Evolutionary conservation across 495 filamentous ascomycete species (phyloP), one percentile per base, ranked within the genome.

Genomic region (Cercophora sp.): DNA sequence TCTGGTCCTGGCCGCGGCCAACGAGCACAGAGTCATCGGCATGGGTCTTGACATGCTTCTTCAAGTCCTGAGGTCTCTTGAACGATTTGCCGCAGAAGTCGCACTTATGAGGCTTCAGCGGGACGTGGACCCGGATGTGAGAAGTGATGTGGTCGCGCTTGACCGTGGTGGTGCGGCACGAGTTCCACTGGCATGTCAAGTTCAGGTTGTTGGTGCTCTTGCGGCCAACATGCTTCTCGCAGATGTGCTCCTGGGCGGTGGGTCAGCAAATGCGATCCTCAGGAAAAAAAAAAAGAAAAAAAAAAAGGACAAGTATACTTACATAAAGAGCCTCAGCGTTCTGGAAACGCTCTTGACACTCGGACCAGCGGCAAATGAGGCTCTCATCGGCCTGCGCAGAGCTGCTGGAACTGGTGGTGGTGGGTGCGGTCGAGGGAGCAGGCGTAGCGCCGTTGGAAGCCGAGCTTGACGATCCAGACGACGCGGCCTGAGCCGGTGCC

Each of bases 11-110:
- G 18, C 86, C 87, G 44, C 87, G 82, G 55, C 88, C 79, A n/a
- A 63, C 59, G 51, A 95, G 78, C 43, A 95, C 89, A 35, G 91
- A 94, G 70, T 99, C 93, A 66, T 99, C 93, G 52, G 93, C 93
- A 70, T 99, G 93, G n/a, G 94, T 98, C 82, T 97, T 97, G 68
- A 97, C 91, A 70, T 99, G 94, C 75, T 99, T 99, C 82, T 97
- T 97, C 55, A 99, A 67, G 75, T 99, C 94, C 71, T 99, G 93
- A 22, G 94, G 94, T 13, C 94, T 88, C 81, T 99, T 99, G 80
- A 99, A 99, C 6, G 91, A 89, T 78, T 99, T 99, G 61, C 89
- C 88, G 65, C 94, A 99, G 70, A 96, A 95, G 61, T 96, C 91
- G 65, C 94, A 99, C 69, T 96, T 96, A 74, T 99, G 93, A 34